These are phyloP conservation scores for Bryum argenteum DNA, from an alignment of 225 moss, liverwort and hornwort genomes.

Conservation along the genomic window DNA sequence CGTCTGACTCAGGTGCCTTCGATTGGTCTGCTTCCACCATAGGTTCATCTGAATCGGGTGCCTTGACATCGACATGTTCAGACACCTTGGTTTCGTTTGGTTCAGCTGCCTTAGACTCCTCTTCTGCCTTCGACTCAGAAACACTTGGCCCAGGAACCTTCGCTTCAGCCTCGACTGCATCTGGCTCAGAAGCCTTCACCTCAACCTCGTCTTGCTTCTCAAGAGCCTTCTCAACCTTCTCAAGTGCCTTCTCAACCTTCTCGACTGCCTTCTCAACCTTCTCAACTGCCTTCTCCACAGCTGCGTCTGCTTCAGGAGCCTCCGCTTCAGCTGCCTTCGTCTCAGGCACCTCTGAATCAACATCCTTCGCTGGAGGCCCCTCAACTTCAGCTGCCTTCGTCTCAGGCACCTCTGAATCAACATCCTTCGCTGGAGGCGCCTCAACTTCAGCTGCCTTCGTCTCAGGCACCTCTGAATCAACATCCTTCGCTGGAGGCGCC, in stretches of 20 bases:
- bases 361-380: constrained; percentile 8
- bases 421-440: constrained; percentile 8
- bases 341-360: constrained; percentile 14
- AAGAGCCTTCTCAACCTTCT: constrained; percentile 10
- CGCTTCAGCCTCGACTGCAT: background rate
- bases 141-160: constrained; percentile 17
- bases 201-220: constrained; percentile 8
- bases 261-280: background rate
- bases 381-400: background rate
- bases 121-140: constrained; percentile 13
- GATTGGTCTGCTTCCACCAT: constrained; percentile 14
- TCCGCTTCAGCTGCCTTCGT: background rate
- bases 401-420: constrained; percentile 14
- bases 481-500: constrained; percentile 10
- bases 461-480: constrained; percentile 14
- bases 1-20: constrained; percentile 33
- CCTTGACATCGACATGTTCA: background rate
- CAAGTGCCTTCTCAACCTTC: constrained; percentile 6
- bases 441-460: background rate
- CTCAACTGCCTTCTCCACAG: constrained; percentile 16
- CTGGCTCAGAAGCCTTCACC: constrained; percentile 17
- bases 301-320: background rate
- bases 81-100: background rate
- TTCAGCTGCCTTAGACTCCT: constrained; percentile 12
- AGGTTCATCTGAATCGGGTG: constrained; percentile 4